phyloP scores from a whole-genome alignment of 768 basidiomycete species.

The Suillus luteus region DNA sequence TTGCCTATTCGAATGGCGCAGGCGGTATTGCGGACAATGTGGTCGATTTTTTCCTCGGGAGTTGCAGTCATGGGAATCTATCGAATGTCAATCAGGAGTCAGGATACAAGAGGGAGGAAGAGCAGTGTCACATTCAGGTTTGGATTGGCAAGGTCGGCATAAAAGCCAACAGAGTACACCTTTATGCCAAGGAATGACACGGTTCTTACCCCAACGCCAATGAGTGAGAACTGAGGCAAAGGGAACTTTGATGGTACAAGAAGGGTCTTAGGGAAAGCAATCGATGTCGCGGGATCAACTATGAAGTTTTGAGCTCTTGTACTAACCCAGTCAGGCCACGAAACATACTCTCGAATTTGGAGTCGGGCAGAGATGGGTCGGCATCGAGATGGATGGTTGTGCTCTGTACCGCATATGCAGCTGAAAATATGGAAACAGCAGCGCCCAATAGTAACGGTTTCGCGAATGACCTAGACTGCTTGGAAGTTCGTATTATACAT shows the following conservation, averaged over 20 bases:
- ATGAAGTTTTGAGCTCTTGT: constrained; percentile 5
- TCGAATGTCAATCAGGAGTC: constrained; percentile 2
- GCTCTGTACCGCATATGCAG: constrained; percentile 28
- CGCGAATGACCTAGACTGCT: constrained; percentile 14
- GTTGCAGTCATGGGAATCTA: constrained; percentile 59
- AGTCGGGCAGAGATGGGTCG: constrained; percentile 21
- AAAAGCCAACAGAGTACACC: constrained; percentile 90
- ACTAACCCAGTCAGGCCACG: background rate
- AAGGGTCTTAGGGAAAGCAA: constrained; percentile 70
- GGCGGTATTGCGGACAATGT: constrained; percentile 65
- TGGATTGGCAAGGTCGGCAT: constrained; percentile 76
- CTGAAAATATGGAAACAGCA: constrained; percentile 35
- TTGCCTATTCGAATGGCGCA: constrained; percentile 77
- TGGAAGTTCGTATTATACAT: background rate
- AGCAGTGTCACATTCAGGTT: constrained; percentile 50
- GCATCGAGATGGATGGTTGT: constrained; percentile 48
- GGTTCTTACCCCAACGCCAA: constrained; percentile 85
- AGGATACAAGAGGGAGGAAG: background rate
- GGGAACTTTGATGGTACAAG: constrained; percentile 63
- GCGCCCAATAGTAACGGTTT: constrained; percentile 36
- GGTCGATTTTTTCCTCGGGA: constrained; percentile 68
- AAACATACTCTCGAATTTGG: constrained; percentile 27
- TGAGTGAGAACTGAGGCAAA: constrained; percentile 62
- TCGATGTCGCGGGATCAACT: constrained; percentile 77
- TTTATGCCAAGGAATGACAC: constrained; percentile 88